Evolutionary conservation across 1,284 basidiomycete genomes (phyloP), one percentile per base, ranked within the genome.

Genomic region (Moesziomyces sp.): DNA sequence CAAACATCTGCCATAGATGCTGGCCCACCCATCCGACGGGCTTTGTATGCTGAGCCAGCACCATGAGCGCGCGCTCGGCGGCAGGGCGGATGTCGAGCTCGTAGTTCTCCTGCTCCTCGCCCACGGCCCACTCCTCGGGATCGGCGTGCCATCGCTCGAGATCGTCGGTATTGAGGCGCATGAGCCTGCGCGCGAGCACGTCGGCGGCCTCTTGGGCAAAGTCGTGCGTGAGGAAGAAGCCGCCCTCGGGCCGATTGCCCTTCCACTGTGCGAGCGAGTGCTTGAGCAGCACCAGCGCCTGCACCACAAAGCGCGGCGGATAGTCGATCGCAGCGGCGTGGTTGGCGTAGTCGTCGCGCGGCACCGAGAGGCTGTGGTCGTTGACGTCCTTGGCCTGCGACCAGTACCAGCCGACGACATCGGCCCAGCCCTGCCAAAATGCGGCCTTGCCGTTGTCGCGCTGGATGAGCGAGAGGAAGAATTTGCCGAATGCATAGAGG

Each of bases 351-450:
- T 67, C 59, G 38, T 64, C 77, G 14, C 74, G 69, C 7, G 76
- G 69, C 3, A 74, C 68, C 30, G 59, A 65, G 28, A 73, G 67
- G 26, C 71, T 66, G 24, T 74, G 55, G 19, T 75, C 46, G 0
- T 55, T 62, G 13, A 71, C 70, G 30, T 64, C 54, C 40, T 74
- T 66, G 30, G 78, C 76, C 28, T 75, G 69, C 2, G 58, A 46
- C 82, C 82, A 84, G 58, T 83, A 84, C 82, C 82, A 84, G 8
- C 59, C 59, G 3, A 76, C 69, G 6, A 84, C 76, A 8, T 84
- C 82, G 9, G 72, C 48, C 82, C 82, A 84, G 26, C 78, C 81
- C 1, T 74, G 46, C 82, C 82, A 84, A 46, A 59, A 54, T 0
- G 79, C 72, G 24, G 79, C 81, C 30, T 81, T 78, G 53, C 77